These are phyloP conservation scores for Calocera cornea DNA, from an alignment of 768 basidiomycete genomes.

Conservation along the genomic window DNA sequence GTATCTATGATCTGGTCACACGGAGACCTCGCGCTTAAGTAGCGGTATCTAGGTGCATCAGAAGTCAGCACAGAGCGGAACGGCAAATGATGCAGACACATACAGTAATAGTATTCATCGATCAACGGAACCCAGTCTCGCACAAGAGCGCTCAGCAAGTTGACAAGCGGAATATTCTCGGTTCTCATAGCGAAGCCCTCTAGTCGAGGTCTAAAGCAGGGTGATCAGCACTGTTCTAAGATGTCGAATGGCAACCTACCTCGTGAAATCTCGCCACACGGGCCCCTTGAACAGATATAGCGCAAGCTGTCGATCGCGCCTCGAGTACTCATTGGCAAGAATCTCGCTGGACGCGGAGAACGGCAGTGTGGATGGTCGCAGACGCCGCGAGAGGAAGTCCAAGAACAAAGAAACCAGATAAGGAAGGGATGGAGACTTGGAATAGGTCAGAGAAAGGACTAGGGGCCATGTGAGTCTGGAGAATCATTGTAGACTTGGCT, in stretches of 20 bases:
- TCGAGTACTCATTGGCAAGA: constrained; percentile 48
- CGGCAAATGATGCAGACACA: constrained; percentile 23
- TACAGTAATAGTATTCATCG: constrained; percentile 85
- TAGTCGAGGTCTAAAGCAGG: constrained; percentile 49
- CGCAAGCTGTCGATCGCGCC: constrained; percentile 64
- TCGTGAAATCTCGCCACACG: constrained; percentile 69
- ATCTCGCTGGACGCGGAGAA: constrained; percentile 52
- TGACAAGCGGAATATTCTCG: constrained; percentile 46
- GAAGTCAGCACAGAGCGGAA: background rate
- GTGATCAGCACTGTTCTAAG: background rate
- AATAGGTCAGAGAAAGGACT: constrained; percentile 24
- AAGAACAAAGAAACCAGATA: constrained; percentile 50
- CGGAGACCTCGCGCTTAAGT: background rate
- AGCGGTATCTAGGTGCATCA: background rate
- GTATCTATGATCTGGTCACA: background rate
- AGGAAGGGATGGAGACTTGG: constrained; percentile 39
- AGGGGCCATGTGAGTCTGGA: constrained; percentile 27
- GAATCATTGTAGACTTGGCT: background rate
- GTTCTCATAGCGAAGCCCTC: constrained; percentile 46
- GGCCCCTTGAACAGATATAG: constrained; percentile 80
- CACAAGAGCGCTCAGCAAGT: constrained; percentile 53
- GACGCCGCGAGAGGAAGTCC: constrained; percentile 58
- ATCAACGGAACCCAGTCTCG: constrained; percentile 82
- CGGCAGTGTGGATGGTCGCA: constrained; percentile 44
- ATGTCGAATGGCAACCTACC: constrained; percentile 30